A percentile compares a stretch with the other conserved stretches of the same genome.
Evolutionary conservation across 306 rosid species (phyloP).

Genomic region (Abrus pulchellus): DNA sequence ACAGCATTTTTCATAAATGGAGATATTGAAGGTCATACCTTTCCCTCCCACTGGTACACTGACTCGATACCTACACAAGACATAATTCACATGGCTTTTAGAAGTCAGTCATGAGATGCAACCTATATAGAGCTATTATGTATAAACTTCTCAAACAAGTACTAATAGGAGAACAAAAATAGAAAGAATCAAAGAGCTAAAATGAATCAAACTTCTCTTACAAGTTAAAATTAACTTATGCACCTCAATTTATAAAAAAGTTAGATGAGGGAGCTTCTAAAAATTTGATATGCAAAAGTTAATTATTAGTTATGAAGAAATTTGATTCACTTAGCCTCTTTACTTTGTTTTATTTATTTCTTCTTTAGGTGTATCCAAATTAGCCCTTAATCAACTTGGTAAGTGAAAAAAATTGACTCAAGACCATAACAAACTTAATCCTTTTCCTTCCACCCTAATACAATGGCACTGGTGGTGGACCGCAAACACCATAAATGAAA

Average conservation of each 20-base stretch:
- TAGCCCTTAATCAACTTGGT: slow-evolving; percentile 16
- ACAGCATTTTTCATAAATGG: background rate
- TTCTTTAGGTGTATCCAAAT: background rate
- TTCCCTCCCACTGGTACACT: slow-evolving; percentile 90
- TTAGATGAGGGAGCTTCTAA: background rate
- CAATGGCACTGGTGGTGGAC: slow-evolving; percentile 11
- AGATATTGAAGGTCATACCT: slow-evolving; percentile 63
- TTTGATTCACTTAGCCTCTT: background rate
- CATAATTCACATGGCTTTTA: slow-evolving; percentile 29
- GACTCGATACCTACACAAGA: slow-evolving; percentile 79
- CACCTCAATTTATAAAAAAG: background rate
- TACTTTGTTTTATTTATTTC: background rate
- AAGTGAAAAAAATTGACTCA: slow-evolving; percentile 27
- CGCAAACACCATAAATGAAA: slow-evolving; percentile 8
- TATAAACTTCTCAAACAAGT: background rate
- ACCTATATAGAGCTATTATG: background rate
- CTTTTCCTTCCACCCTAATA: background rate
- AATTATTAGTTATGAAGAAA: background rate
- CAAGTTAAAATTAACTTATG: background rate
- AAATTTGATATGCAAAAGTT: background rate
- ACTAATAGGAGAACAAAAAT: background rate
- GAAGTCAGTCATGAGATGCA: slow-evolving; percentile 18
- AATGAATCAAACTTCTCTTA: background rate
- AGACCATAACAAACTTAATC: slow-evolving; percentile 14
- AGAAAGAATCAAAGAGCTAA: background rate